phyloP scores from a whole-genome alignment of 345 rosid species.

The Eucalyptus polybractea region DNA sequence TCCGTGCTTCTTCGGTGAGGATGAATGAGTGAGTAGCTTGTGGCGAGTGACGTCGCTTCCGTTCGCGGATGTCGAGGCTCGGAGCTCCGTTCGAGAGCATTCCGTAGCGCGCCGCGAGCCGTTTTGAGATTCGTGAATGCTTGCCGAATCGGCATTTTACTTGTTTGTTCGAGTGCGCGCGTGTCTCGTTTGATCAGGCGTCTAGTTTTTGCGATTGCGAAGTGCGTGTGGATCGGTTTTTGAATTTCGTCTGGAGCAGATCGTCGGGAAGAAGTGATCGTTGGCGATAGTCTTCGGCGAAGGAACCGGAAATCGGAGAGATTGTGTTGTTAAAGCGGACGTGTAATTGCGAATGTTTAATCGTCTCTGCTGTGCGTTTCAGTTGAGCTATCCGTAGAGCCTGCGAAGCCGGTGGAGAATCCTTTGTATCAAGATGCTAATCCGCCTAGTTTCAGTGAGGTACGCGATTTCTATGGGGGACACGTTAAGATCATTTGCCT shows the following conservation, averaged over 20 bases:
- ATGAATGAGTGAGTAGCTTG: background rate
- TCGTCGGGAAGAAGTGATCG: background rate
- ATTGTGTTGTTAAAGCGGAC: background rate
- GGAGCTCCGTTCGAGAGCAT: background rate
- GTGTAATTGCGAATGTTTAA: background rate
- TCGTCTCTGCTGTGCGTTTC: background rate
- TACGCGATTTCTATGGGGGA: background rate
- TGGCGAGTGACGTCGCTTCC: background rate
- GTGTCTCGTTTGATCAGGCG: background rate
- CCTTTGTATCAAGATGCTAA: conserved; percentile 45
- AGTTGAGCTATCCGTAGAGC: conserved; percentile 18
- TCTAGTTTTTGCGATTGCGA: background rate
- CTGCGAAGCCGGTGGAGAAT: conserved; percentile 34
- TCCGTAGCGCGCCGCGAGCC: background rate
- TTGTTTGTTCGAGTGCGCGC: background rate
- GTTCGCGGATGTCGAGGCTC: background rate
- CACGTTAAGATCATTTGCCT: background rate
- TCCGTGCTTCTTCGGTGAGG: background rate
- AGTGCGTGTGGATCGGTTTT: background rate
- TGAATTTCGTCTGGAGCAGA: background rate
- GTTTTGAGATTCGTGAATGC: background rate
- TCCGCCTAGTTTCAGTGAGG: conserved; percentile 35
- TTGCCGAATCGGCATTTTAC: background rate
- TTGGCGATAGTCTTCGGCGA: background rate
- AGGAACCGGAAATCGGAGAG: background rate